Evolutionary conservation across 495 filamentous ascomycete genomes (phyloP).

Genomic region (Talaromyces ruber): DNA sequence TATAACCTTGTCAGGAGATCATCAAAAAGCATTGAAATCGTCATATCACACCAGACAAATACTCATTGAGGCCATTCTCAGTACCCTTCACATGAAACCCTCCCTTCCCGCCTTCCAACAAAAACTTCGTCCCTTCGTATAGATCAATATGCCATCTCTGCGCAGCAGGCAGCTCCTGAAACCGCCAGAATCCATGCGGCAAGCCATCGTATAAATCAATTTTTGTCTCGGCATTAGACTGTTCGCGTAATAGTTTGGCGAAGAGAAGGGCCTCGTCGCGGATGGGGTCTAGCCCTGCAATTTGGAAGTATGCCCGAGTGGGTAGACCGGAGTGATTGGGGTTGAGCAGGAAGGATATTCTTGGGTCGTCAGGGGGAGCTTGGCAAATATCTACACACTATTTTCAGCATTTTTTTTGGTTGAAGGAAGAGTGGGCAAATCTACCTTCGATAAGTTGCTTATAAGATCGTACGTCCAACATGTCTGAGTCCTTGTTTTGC

Average conservation of each 20-base stretch:
- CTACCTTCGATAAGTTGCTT: constrained; percentile 10
- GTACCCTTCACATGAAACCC: too few species aligned
- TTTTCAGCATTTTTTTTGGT: too few species aligned
- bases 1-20: too few species aligned
- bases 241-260: constrained; percentile 26
- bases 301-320: constrained; percentile 21
- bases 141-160: constrained; percentile 9
- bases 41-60: too few species aligned
- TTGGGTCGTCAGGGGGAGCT: constrained; percentile 9
- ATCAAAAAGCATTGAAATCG: too few species aligned
- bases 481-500: constrained; percentile 7
- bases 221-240: constrained; percentile 20
- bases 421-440: too few species aligned
- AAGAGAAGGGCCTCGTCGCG: constrained; percentile 33
- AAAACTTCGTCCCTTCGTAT: too few species aligned
- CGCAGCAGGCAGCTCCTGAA: constrained; percentile 9
- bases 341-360: constrained; percentile 10
- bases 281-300: constrained; percentile 29
- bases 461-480: too few species aligned
- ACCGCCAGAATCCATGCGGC: constrained; percentile 35
- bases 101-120: too few species aligned
- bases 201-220: constrained; percentile 32
- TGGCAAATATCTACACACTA: constrained; percentile 12
- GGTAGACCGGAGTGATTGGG: constrained; percentile 11
- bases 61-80: too few species aligned